Evolutionary conservation across 2,329 filamentous ascomycete species (phyloP).

Genomic region (Ophiostoma australiae): DNA sequence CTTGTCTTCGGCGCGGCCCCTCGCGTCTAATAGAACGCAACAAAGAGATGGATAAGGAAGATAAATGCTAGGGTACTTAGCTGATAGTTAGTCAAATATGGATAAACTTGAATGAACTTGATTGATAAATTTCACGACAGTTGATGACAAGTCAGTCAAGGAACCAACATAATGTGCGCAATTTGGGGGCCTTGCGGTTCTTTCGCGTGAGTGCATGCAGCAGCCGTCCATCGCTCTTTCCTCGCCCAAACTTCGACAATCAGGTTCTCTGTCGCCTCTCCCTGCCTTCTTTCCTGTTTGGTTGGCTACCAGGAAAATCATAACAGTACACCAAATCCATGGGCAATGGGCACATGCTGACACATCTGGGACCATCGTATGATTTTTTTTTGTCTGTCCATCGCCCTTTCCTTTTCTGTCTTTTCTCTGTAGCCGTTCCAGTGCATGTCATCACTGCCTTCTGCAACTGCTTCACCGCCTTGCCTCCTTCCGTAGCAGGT

Average conservation of each 20-base stretch:
- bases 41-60: background rate
- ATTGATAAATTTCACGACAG: too few relatives aligned
- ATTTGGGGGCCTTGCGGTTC: background rate
- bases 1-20: slow-evolving; percentile 1
- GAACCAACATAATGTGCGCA: background rate
- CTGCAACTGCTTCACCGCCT: background rate
- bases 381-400: background rate
- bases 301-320: background rate
- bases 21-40: background rate
- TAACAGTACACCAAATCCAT: too few relatives aligned
- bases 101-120: too few relatives aligned
- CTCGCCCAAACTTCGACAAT: background rate
- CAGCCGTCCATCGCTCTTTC: background rate
- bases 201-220: background rate
- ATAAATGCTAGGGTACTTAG: background rate
- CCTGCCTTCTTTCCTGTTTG: background rate
- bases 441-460: background rate
- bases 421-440: background rate
- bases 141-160: too few relatives aligned
- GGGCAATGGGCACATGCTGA: background rate
- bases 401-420: background rate
- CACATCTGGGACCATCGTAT: background rate
- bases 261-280: background rate
- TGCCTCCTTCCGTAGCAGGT: background rate
- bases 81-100: too few relatives aligned